Evolutionary conservation across 179 eudicot genomes (phyloP).

Genomic region (Patellifolia procumbens): DNA sequence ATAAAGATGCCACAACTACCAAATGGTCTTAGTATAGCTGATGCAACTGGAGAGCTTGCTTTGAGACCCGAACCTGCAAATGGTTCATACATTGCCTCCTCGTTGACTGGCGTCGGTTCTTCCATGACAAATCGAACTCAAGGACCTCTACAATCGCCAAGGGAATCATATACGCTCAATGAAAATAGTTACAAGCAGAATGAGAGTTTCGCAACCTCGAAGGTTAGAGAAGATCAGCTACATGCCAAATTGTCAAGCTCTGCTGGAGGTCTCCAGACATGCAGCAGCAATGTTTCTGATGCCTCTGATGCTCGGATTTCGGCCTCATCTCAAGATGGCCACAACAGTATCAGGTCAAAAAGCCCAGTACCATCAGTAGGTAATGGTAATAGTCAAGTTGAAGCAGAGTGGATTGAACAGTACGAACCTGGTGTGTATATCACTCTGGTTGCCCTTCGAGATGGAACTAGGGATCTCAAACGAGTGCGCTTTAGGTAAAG

Average conservation of each 20-base stretch:
- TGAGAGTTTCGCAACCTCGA: conserved; percentile 35
- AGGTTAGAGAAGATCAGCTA: conserved; percentile 41
- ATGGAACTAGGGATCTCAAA: conserved; percentile 96
- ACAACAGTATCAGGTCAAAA: conserved; percentile 45
- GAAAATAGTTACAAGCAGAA: conserved; percentile 40
- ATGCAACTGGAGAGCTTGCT: conserved; percentile 46
- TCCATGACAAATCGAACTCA: conserved; percentile 38
- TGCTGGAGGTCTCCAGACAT: conserved; percentile 36
- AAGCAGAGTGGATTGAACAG: conserved; percentile 98
- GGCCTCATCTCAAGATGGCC: conserved; percentile 50
- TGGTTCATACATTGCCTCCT: conserved; percentile 33
- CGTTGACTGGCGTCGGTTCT: conserved; percentile 35
- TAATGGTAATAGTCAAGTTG: conserved; percentile 57
- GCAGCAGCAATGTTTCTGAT: conserved; percentile 48
- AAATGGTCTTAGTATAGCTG: conserved; percentile 58
- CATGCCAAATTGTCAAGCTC: conserved; percentile 44
- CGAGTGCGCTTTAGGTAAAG: conserved; percentile 97
- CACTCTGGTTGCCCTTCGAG: conserved; percentile 84
- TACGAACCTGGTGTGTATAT: conserved; percentile 98
- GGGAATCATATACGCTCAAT: conserved; percentile 31
- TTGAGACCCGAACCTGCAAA: conserved; percentile 33
- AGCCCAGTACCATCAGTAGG: conserved; percentile 35
- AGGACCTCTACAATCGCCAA: conserved; percentile 40
- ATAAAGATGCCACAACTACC: conserved; percentile 46
- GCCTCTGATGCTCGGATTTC: conserved; percentile 43